These are phyloP conservation scores for Cercospora zeae-maydis DNA, from an alignment of 2,329 filamentous ascomycete genomes.

Conservation along the genomic window DNA sequence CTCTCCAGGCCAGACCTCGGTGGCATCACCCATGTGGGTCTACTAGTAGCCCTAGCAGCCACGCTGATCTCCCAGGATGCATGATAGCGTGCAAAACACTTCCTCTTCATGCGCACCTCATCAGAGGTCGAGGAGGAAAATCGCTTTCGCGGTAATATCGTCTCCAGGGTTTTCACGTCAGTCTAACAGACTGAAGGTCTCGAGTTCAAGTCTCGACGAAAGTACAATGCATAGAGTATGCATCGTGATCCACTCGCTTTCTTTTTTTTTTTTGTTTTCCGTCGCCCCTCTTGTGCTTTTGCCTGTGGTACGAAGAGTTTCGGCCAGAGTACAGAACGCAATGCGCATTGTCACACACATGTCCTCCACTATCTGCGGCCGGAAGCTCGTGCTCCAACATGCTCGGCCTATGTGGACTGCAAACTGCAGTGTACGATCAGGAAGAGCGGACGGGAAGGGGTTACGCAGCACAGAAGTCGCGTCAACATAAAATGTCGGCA, in stretches of 20 bases:
- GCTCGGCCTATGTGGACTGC: too few species aligned
- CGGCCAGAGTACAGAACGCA: background rate
- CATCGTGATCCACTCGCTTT: background rate
- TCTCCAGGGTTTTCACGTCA: constrained; percentile 42
- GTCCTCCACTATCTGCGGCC: too few species aligned
- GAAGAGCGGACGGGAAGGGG: too few species aligned
- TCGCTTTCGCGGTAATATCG: background rate
- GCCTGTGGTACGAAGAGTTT: background rate
- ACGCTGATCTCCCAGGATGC: background rate
- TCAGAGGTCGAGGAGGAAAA: background rate
- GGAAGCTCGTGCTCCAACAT: too few species aligned
- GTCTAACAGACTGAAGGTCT: constrained; percentile 38
- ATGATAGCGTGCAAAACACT: background rate
- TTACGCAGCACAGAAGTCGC: background rate
- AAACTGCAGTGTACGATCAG: too few species aligned
- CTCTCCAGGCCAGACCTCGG: background rate
- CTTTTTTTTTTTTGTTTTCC: background rate
- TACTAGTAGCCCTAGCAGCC: background rate
- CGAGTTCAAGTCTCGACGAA: constrained; percentile 5
- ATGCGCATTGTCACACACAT: too few species aligned
- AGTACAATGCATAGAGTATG: background rate
- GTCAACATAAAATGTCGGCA: background rate
- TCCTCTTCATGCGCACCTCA: background rate
- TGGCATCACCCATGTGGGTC: background rate
- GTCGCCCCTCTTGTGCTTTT: background rate